A percentile compares a stretch with the other conserved stretches of the same genome.
These are phyloP conservation scores for Heteromeles arbutifolia DNA, from an alignment of 306 rosid species.

Conservation along the genomic window DNA sequence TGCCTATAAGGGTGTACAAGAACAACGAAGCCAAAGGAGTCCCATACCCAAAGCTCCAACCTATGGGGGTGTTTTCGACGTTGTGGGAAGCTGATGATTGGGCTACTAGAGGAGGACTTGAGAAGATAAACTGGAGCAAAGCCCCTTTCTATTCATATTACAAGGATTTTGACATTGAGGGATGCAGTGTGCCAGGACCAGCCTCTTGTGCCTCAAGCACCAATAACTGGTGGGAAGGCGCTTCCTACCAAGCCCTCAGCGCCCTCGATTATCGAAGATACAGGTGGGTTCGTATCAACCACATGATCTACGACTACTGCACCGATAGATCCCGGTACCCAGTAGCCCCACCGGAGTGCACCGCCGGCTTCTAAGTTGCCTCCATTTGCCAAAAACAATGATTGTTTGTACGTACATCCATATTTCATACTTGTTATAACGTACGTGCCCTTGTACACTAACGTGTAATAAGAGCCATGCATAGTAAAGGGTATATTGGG, in stretches of 20 bases:
- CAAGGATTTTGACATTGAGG: conserved; percentile 88
- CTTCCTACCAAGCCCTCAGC: conserved; percentile 47
- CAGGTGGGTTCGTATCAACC: conserved; percentile 87
- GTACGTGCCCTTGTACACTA: not conserved
- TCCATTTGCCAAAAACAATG: not conserved
- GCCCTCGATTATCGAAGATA: conserved; percentile 47
- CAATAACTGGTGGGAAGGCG: conserved; percentile 83
- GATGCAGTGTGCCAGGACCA: conserved; percentile 71
- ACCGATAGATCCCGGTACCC: conserved; percentile 63
- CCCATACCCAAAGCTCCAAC: conserved; percentile 62
- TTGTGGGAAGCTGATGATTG: conserved; percentile 93
- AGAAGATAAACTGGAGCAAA: conserved; percentile 87
- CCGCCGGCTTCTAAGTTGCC: conserved; percentile 34
- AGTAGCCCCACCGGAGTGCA: conserved; percentile 66
- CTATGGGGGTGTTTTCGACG: conserved; percentile 85
- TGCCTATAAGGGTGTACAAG: conserved; percentile 86
- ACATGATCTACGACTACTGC: conserved; percentile 81
- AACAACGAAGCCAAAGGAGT: conserved; percentile 67
- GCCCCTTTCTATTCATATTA: conserved; percentile 80
- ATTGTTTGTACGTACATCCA: not conserved
- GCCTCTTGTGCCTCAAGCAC: conserved; percentile 51
- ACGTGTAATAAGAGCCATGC: conserved; percentile 3
- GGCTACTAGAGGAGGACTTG: conserved; percentile 98
- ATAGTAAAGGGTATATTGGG: not conserved
- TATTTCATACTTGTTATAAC: not conserved